Evolutionary conservation across 148 eudicot genomes (phyloP).

Genomic region (Nepenthes mirabilis): DNA sequence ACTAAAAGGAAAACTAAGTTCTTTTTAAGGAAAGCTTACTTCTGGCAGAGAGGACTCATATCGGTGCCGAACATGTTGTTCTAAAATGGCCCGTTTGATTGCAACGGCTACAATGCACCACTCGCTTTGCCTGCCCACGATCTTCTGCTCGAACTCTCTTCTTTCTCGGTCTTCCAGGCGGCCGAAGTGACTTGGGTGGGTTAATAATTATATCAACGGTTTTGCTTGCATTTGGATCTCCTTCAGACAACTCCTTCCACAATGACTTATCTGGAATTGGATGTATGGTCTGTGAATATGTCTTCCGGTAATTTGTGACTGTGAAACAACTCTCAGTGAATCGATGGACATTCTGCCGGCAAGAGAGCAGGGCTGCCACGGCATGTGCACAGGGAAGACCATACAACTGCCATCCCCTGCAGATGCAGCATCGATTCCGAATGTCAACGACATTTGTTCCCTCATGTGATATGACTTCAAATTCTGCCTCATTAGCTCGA

Average conservation of each 20-base stretch:
- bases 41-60: conserved; percentile 6
- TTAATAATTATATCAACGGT: not conserved
- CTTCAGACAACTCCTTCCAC: not conserved
- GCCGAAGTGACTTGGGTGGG: conserved; percentile 33
- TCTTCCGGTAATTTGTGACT: not conserved
- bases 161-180: conserved; percentile 53
- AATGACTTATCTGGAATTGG: not conserved
- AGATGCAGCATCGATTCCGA: not conserved
- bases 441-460: not conserved
- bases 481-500: not conserved
- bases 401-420: not conserved
- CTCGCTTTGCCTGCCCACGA: conserved; percentile 39
- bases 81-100: conserved; percentile 66
- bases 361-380: not conserved
- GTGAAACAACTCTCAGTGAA: not conserved
- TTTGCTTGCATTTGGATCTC: conserved; percentile 1
- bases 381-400: conserved; percentile 1
- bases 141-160: conserved; percentile 46
- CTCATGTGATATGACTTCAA: conserved; percentile 1
- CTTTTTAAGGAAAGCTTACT: too few relatives aligned
- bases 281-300: not conserved
- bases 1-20: too few relatives aligned
- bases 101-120: conserved; percentile 62
- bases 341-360: not conserved
- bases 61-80: conserved; percentile 47